Conservation (phyloP, 116 monocot genomes). For the Zostera marina region DNA sequence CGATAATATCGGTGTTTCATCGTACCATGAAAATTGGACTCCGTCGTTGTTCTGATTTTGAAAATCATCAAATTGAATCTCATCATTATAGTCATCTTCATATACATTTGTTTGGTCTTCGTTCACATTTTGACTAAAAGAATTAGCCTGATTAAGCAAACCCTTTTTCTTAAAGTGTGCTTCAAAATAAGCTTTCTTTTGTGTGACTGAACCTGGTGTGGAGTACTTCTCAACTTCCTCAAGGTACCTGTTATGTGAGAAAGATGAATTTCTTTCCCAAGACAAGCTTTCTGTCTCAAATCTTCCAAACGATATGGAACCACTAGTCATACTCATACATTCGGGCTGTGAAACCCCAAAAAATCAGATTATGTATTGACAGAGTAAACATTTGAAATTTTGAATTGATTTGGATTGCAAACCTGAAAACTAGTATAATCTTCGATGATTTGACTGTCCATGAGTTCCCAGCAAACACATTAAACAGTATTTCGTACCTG, state of each 20-base stretch:
- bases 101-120: conserved; percentile 9
- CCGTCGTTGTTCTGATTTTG: conserved; percentile 6
- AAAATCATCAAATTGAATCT: conserved; percentile 8
- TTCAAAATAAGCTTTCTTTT: conserved; percentile 75
- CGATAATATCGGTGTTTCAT: conserved; percentile 13
- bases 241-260: conserved; percentile 56
- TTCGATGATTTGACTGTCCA: neutral
- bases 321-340: conserved; percentile 15
- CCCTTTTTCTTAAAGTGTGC: conserved; percentile 60
- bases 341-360: conserved; percentile 28
- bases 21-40: conserved; percentile 14
- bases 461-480: neutral
- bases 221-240: conserved; percentile 72
- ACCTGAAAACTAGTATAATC: neutral
- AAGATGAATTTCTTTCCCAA: conserved; percentile 78
- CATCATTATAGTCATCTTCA: neutral
- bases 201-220: conserved; percentile 58
- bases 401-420: neutral
- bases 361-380: neutral
- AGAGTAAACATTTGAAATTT: neutral
- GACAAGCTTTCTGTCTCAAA: conserved; percentile 55
- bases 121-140: conserved; percentile 9
- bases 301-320: conserved; percentile 66
- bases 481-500: too few species aligned
- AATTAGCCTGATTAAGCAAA: conserved; percentile 19